These are phyloP conservation scores for Metroxylon sagu DNA, from an alignment of 176 grass and related monocot genomes.

Conservation along the genomic window DNA sequence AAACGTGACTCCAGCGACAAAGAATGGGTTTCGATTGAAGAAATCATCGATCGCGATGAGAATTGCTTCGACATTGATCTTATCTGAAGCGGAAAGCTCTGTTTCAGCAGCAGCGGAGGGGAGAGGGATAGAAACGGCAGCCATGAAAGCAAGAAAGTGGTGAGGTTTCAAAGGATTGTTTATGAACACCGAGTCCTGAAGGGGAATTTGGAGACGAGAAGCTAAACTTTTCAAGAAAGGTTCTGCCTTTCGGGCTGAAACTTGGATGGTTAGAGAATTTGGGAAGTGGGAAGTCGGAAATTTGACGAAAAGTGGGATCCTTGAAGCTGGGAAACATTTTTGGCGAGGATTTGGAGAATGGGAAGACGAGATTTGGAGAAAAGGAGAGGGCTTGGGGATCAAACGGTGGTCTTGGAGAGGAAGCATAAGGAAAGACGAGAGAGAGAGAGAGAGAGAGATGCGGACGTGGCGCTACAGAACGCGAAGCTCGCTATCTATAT, in stretches of 20 bases:
- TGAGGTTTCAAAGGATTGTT: no score
- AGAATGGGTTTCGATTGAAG: slow-evolving; percentile 84
- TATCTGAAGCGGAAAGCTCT: slow-evolving; percentile 30
- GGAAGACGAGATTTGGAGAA: slow-evolving; percentile 10
- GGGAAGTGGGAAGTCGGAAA: slow-evolving; percentile 2
- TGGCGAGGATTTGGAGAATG: not conserved
- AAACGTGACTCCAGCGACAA: slow-evolving; percentile 62
- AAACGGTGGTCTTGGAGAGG: slow-evolving; percentile 38
- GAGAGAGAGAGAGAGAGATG: not conserved
- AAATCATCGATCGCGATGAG: slow-evolving; percentile 71
- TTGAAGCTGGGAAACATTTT: slow-evolving; percentile 4
- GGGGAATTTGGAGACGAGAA: not conserved
- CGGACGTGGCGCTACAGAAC: no score
- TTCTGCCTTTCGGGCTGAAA: slow-evolving; percentile 9
- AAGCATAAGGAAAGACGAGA: slow-evolving; percentile 27
- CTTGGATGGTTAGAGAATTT: not conserved
- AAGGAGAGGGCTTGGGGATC: slow-evolving; percentile 17
- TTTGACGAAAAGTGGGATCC: slow-evolving; percentile 26
- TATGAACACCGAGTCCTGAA: no score
- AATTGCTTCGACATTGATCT: slow-evolving; percentile 74
- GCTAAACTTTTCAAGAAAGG: not conserved
- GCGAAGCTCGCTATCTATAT: no score
- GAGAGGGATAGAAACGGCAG: slow-evolving; percentile 23
- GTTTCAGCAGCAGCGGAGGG: slow-evolving; percentile 38
- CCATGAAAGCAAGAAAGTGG: slow-evolving; percentile 12